These are phyloP conservation scores for Hawksworthiomyces lignivorus DNA, from an alignment of 2,329 filamentous ascomycete genomes.

Conservation along the genomic window DNA sequence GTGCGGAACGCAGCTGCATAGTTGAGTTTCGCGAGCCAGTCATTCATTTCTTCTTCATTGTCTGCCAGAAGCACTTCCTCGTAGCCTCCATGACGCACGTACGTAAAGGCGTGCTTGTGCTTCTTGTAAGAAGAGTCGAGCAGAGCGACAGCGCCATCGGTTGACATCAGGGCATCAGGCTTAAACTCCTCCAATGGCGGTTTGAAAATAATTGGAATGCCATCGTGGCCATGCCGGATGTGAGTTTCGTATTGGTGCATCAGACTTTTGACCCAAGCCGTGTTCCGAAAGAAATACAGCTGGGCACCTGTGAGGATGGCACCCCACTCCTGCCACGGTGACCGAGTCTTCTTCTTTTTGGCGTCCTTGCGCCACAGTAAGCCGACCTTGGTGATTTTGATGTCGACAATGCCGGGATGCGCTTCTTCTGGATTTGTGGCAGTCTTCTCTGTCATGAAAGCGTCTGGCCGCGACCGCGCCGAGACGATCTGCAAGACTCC, in stretches of 20 bases:
- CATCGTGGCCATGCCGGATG: slow-evolving; percentile 66
- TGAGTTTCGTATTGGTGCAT: slow-evolving; percentile 84
- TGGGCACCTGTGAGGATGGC: slow-evolving; percentile 94
- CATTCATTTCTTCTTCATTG: slow-evolving; percentile 84
- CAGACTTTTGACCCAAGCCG: slow-evolving; percentile 82
- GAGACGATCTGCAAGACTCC: slow-evolving; percentile 93
- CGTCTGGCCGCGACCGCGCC: slow-evolving; percentile 83
- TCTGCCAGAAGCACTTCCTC: slow-evolving; percentile 91
- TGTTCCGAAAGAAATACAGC: slow-evolving; percentile 92
- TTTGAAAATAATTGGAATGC: slow-evolving; percentile 77
- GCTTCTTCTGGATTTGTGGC: slow-evolving; percentile 78
- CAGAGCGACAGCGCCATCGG: slow-evolving; percentile 83
- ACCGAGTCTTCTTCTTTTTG: slow-evolving; percentile 89
- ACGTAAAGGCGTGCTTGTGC: slow-evolving; percentile 91
- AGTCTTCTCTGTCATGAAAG: slow-evolving; percentile 85
- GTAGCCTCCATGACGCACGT: slow-evolving; percentile 76
- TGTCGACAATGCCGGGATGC: slow-evolving; percentile 88
- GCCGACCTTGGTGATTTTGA: slow-evolving; percentile 95
- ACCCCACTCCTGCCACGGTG: slow-evolving; percentile 98
- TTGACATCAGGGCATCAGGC: slow-evolving; percentile 87
- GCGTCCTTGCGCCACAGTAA: slow-evolving; percentile 88
- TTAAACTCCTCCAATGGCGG: slow-evolving; percentile 89
- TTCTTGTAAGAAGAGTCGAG: slow-evolving; percentile 82
- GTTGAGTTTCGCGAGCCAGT: slow-evolving; percentile 94
- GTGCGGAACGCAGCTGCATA: slow-evolving; percentile 93